Conservation (phyloP, 73 alveolate species). For the Blepharisma japonicum region DNA sequence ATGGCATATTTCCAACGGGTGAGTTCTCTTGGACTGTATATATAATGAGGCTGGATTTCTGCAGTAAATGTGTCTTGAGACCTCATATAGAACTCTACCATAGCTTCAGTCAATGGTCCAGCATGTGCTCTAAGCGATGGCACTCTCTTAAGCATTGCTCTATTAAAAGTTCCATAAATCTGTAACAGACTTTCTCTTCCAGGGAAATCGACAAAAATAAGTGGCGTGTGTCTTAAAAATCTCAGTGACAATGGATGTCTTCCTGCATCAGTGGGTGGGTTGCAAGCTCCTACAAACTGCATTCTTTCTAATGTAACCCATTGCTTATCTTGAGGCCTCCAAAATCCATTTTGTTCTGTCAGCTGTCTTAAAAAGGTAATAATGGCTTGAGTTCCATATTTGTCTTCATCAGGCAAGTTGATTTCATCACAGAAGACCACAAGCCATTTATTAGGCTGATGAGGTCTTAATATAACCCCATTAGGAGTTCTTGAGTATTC, state of each 20-base stretch:
- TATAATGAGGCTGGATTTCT: slow-evolving; percentile 98
- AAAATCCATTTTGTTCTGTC: slow-evolving; percentile 98
- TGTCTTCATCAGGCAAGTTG: slow-evolving; percentile 96
- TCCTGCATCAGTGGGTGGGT: slow-evolving; percentile 99
- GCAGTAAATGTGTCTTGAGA: slow-evolving; percentile 94
- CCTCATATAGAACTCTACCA: slow-evolving; percentile 98
- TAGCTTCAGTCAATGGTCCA: slow-evolving; percentile 96
- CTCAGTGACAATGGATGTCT: slow-evolving; percentile 96
- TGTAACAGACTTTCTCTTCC: slow-evolving; percentile 98
- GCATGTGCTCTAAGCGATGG: slow-evolving; percentile 70
- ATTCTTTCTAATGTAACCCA: slow-evolving; percentile 94
- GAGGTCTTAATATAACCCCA: slow-evolving; percentile 93
- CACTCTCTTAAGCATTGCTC: slow-evolving; percentile 92
- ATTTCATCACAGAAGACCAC: slow-evolving; percentile 99
- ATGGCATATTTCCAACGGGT: slow-evolving; percentile 87
- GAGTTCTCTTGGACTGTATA: slow-evolving; percentile 98
- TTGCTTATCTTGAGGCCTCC: slow-evolving; percentile 94
- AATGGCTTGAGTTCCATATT: slow-evolving; percentile 89
- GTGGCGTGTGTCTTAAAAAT: slow-evolving; percentile 96
- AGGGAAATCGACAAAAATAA: slow-evolving; percentile 97
- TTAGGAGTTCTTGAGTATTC: slow-evolving; percentile 94
- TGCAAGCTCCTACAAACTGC: slow-evolving; percentile 97
- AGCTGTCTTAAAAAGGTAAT: slow-evolving; percentile 95
- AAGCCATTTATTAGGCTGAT: slow-evolving; percentile 92
- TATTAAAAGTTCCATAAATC: slow-evolving; percentile 98